These are phyloP conservation scores for Globomyces pollinis-pini DNA, from an alignment of 192 early-diverging fungal species.

Conservation along the genomic window DNA sequence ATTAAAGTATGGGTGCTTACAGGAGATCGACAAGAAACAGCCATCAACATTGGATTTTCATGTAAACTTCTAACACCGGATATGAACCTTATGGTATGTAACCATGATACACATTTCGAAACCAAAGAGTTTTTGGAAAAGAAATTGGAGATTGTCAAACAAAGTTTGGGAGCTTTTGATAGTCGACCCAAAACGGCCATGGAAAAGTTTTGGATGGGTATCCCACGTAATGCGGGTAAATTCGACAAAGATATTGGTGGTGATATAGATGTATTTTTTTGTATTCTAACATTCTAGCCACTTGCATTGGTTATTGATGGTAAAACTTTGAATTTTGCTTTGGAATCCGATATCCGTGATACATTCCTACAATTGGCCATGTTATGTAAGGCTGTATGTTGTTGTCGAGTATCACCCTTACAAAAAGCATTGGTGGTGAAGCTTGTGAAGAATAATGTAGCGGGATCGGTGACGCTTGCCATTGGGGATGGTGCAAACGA, in stretches of 20 bases:
- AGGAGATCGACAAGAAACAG: slow-evolving; percentile 96
- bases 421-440: slow-evolving; percentile 98
- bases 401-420: slow-evolving; percentile 95
- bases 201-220: slow-evolving; percentile 6
- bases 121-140: slow-evolving; percentile 87
- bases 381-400: slow-evolving; percentile 89
- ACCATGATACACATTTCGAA: slow-evolving; percentile 76
- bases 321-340: slow-evolving; percentile 78
- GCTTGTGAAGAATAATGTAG: slow-evolving; percentile 81
- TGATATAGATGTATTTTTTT: slow-evolving; percentile 24
- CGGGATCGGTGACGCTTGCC: slow-evolving; percentile 76
- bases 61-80: slow-evolving; percentile 93
- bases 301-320: slow-evolving; percentile 96
- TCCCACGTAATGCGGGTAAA: neutral
- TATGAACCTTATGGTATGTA: slow-evolving; percentile 86
- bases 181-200: neutral
- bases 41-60: slow-evolving; percentile 98
- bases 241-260: slow-evolving; percentile 38
- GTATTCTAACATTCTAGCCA: slow-evolving; percentile 30
- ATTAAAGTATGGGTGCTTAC: slow-evolving; percentile 98
- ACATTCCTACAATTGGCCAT: slow-evolving; percentile 83
- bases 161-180: slow-evolving; percentile 5
- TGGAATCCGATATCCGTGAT: slow-evolving; percentile 62
- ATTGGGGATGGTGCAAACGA: slow-evolving; percentile 99
- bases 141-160: slow-evolving; percentile 69